Base-by-base conservation (phyloP, 1,139 yeast genomes). In the Ashbya aceris region DNA sequence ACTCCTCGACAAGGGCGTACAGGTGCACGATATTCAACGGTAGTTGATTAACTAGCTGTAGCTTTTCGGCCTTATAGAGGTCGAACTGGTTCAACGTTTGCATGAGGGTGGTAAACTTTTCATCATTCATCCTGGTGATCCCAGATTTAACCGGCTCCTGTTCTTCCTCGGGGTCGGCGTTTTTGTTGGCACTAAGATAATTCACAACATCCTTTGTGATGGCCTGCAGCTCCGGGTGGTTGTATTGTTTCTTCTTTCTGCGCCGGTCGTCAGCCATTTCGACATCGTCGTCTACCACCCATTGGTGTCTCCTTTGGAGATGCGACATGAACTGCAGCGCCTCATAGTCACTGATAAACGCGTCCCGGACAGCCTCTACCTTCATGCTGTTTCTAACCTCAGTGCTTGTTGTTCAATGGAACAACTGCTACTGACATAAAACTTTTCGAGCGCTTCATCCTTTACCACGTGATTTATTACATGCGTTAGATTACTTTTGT, bases 1-100 rank as follows among this genome's bases (percentile, higher is more conserved):
- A 89, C 60, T 91, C 97, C 56, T 91, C 98, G 3, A 91, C 79
- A 34, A 89, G 68, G 0, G 91, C 71, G 60, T 78, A 86, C 43
- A 91, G 69, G 33, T 77, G 81, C 3, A 87, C 96, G 70, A 85
- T 66, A 2, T 87, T 76, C 39, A 81, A 68, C 0, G 97, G 97
- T 33, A 87, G 71, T 4, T 78, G 69, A 61, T 91, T 89, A 45
- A 87, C 73, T 30, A 91, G 76, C 62, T 89, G 96, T 33, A 91
- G 67, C 54, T 82, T 79, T 58, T 91, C 98, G 14, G 84, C 80
- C 60, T 85, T 83, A 62, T 83, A 87, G 48, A 91, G 67, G 29
- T 73, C 73, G 49, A 71, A 77, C 28, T 66, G 59, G 47, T 79
- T 74, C 44, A 83, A 67, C 32, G 66, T 68, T 2, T 51, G 48